Evolutionary conservation across 1,139 yeast species (phyloP).

Genomic region (Yamadazyma sp.): DNA sequence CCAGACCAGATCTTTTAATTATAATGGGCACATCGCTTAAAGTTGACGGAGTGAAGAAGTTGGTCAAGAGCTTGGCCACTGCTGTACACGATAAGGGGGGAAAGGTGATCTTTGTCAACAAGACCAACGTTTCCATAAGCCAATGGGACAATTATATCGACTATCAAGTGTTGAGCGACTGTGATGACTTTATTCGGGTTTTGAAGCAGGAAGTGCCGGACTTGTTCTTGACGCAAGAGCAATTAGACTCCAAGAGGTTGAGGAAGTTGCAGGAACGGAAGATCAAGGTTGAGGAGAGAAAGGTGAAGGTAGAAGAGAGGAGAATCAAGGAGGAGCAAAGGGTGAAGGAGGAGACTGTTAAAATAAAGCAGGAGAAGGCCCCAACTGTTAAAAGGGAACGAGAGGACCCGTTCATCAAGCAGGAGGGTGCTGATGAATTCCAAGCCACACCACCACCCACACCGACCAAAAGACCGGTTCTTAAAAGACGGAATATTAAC

Average conservation of each 20-base stretch:
- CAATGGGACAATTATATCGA: slow-evolving; percentile 62
- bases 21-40: slow-evolving; percentile 77
- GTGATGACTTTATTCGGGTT: slow-evolving; percentile 73
- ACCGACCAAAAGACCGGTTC: slow-evolving; percentile 18
- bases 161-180: slow-evolving; percentile 74
- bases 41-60: slow-evolving; percentile 69
- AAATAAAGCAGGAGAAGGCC: too few relatives aligned
- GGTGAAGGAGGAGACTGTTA: slow-evolving; percentile 1
- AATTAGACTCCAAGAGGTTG: slow-evolving; percentile 45
- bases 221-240: slow-evolving; percentile 57
- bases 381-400: slow-evolving; percentile 4
- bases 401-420: slow-evolving; percentile 1
- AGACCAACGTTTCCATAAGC: slow-evolving; percentile 44
- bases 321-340: slow-evolving; percentile 10
- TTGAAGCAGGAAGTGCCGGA: slow-evolving; percentile 55
- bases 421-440: neutral
- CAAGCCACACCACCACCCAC: slow-evolving; percentile 24
- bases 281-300: slow-evolving; percentile 11
- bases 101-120: slow-evolving; percentile 62
- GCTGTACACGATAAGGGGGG: slow-evolving; percentile 62
- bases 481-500: slow-evolving; percentile 18
- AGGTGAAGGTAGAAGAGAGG: slow-evolving; percentile 13
- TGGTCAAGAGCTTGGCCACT: slow-evolving; percentile 60
- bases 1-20: slow-evolving; percentile 62
- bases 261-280: slow-evolving; percentile 18